Evolutionary conservation across 2,329 filamentous ascomycete genomes (phyloP).

Genomic region (Furcasterigmium furcatum): DNA sequence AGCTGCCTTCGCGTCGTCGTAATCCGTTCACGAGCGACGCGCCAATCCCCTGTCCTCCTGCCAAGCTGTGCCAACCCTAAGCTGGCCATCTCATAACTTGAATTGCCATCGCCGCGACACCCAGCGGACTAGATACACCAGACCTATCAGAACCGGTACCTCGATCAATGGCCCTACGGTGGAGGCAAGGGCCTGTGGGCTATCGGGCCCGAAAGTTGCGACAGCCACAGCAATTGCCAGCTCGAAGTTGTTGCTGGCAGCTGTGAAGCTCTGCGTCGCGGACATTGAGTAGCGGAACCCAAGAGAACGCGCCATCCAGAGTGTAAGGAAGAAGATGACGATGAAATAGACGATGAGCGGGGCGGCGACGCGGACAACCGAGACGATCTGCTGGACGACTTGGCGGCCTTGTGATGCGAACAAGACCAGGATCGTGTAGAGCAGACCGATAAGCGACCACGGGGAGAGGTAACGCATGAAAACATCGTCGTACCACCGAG

Average conservation of each 20-base stretch:
- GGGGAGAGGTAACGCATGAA: constrained; percentile 67
- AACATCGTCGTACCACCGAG: constrained; percentile 56
- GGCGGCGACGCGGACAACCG: constrained; percentile 70
- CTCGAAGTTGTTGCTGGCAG: constrained; percentile 82
- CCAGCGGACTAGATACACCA: constrained; percentile 67
- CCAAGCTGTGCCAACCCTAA: too few species aligned
- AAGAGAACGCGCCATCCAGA: constrained; percentile 52
- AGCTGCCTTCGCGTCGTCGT: too few species aligned
- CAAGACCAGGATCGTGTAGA: constrained; percentile 76
- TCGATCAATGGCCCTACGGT: constrained; percentile 78
- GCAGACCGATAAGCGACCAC: constrained; percentile 68
- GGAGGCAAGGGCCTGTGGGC: constrained; percentile 69
- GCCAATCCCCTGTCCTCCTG: too few species aligned
- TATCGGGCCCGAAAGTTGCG: constrained; percentile 67
- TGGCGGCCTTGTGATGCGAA: constrained; percentile 71
- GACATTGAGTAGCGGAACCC: constrained; percentile 67
- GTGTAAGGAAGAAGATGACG: constrained; percentile 63
- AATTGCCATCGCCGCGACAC: too few species aligned
- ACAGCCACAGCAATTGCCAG: constrained; percentile 77
- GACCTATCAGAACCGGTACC: constrained; percentile 66
- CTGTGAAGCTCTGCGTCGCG: constrained; percentile 74
- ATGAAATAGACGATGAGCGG: constrained; percentile 73
- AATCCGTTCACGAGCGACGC: too few species aligned
- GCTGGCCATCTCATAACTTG: too few species aligned
- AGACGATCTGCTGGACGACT: constrained; percentile 73